Conservation (phyloP, 768 basidiomycete species). For the Omphalotus guepiniiformis region DNA sequence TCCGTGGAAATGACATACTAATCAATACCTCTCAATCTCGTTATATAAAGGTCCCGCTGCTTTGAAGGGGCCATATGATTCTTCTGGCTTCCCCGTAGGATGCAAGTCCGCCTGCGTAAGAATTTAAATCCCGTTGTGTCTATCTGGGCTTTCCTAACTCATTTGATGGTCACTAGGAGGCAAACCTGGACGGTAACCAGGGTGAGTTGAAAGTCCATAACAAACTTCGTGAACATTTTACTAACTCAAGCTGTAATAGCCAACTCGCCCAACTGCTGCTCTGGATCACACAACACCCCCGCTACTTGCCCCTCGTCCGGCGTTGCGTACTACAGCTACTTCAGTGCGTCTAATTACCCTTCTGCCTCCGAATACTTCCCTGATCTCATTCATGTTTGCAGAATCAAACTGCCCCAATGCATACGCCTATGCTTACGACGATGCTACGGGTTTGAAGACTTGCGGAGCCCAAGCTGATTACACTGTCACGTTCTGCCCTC, state of each 20-base stretch:
- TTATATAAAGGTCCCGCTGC: slow-evolving; percentile 14
- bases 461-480: slow-evolving; percentile 22
- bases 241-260: background rate
- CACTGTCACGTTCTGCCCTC: slow-evolving; percentile 23
- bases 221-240: background rate
- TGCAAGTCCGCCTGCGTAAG: slow-evolving; percentile 39
- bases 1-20: no score
- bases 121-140: background rate
- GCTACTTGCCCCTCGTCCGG: slow-evolving; percentile 13
- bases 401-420: slow-evolving; percentile 21
- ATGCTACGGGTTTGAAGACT: slow-evolving; percentile 25
- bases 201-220: slow-evolving; percentile 15
- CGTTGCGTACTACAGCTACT: slow-evolving; percentile 22
- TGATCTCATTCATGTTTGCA: background rate
- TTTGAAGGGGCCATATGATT: slow-evolving; percentile 22
- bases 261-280: background rate
- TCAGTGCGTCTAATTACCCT: slow-evolving; percentile 12
- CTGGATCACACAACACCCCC: no score
- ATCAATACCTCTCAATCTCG: background rate
- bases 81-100: slow-evolving; percentile 30
- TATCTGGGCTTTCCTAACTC: background rate
- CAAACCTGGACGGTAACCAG: slow-evolving; percentile 31
- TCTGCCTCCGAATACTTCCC: background rate
- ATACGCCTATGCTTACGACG: slow-evolving; percentile 33
- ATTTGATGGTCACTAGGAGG: slow-evolving; percentile 14